These are phyloP conservation scores for Peronospora tabacina DNA, from an alignment of 352 stramenopile species.

Conservation along the genomic window DNA sequence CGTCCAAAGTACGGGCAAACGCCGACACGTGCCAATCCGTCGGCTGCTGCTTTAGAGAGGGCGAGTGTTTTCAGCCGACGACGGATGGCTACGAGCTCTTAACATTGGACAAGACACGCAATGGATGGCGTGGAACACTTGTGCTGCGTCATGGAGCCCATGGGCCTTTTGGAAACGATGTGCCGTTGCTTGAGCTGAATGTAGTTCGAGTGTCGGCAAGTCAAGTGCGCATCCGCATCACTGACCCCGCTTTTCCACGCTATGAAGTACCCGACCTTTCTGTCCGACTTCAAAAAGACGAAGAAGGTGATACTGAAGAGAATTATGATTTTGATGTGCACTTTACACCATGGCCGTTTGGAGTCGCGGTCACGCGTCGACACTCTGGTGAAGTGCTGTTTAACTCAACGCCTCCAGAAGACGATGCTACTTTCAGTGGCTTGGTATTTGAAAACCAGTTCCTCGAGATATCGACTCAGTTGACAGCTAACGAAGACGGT, in stretches of 20 bases:
- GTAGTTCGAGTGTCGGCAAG: slow-evolving; percentile 45
- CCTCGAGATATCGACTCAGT: slow-evolving; percentile 73
- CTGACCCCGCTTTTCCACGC: slow-evolving; percentile 56
- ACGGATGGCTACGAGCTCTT: slow-evolving; percentile 63
- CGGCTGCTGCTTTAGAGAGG: slow-evolving; percentile 71
- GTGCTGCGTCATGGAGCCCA: slow-evolving; percentile 34
- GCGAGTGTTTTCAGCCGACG: slow-evolving; percentile 62
- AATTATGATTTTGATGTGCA: slow-evolving; percentile 38
- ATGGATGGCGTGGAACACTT: slow-evolving; percentile 52
- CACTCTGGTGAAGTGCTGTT: slow-evolving; percentile 63
- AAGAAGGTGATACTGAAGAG: neutral
- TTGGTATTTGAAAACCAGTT: slow-evolving; percentile 85
- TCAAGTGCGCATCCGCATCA: slow-evolving; percentile 71
- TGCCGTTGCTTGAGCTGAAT: slow-evolving; percentile 49
- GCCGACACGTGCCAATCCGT: slow-evolving; percentile 33
- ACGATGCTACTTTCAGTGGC: slow-evolving; percentile 40
- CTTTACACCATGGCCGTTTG: slow-evolving; percentile 66
- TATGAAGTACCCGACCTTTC: slow-evolving; percentile 63
- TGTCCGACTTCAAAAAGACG: slow-evolving; percentile 4
- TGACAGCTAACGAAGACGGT: slow-evolving; percentile 20
- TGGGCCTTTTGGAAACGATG: slow-evolving; percentile 75
- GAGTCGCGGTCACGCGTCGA: slow-evolving; percentile 52
- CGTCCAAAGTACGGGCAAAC: slow-evolving; percentile 20
- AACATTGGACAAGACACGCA: slow-evolving; percentile 40
- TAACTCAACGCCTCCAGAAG: slow-evolving; percentile 61